These are phyloP conservation scores for Colletotrichum euphorbiae DNA, from an alignment of 2,329 filamentous ascomycete genomes.

Conservation along the genomic window DNA sequence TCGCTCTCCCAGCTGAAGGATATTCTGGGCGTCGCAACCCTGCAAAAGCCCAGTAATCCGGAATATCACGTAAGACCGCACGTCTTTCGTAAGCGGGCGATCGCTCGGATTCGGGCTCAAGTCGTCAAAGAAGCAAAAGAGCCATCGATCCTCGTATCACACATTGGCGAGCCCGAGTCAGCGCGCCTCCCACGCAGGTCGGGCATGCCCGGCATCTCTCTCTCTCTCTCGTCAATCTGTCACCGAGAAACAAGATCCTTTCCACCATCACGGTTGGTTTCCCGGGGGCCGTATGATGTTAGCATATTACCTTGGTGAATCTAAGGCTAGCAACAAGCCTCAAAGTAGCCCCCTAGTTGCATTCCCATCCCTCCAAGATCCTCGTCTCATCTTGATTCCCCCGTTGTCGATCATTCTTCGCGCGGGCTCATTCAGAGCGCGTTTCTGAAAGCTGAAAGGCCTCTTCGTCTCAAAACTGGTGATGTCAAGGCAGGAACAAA, in stretches of 20 bases:
- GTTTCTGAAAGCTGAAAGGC: neutral
- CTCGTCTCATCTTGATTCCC: neutral
- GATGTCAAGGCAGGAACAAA: slow-evolving; percentile 16
- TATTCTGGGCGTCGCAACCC: slow-evolving; percentile 1
- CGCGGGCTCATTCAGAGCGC: neutral
- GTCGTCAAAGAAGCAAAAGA: neutral
- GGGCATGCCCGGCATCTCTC: neutral
- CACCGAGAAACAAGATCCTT: slow-evolving; percentile 1
- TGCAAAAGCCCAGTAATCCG: neutral
- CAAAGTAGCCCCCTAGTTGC: neutral
- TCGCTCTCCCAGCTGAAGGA: slow-evolving; percentile 6
- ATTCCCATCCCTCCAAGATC: neutral
- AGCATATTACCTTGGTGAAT: neutral
- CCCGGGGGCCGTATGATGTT: neutral
- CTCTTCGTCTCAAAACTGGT: slow-evolving; percentile 10
- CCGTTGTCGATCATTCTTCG: neutral
- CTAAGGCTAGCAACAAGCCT: neutral
- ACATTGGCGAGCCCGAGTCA: neutral
- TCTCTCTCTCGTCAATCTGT: neutral
- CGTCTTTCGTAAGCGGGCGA: slow-evolving; percentile 4
- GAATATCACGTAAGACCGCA: slow-evolving; percentile 16
- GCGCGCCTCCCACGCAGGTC: neutral
- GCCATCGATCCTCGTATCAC: neutral
- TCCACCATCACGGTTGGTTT: neutral
- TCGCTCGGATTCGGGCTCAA: slow-evolving; percentile 3